Base-by-base conservation (phyloP, 345 rosid genomes). In the Syzygium jambos region DNA sequence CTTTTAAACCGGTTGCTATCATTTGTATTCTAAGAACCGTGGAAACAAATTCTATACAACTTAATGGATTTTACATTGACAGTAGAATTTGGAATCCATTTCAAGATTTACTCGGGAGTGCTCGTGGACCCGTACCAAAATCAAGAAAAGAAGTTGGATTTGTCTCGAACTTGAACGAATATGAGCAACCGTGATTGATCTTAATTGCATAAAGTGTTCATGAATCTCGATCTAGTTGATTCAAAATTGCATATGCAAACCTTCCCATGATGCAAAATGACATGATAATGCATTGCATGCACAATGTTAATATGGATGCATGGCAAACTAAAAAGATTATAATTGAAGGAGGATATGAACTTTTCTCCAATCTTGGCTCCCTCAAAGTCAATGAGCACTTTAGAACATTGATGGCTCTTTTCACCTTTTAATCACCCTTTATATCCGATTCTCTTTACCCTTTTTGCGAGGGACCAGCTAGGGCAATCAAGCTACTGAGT, bases 381-480 rank as follows among this genome's bases (percentile, higher is more conserved):
- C 49, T 38, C 82, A 73, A 38, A 73, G 82, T 73, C 82, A 73
- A 73, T 21, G 82, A 19, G 82, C 82, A 73, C 82, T 73, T 73
- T 21, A 3, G 27, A 38, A 49, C 13, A 21, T 19, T 38, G 82
- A 73, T 19, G 27, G 82, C 38, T 73, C 82, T 73, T 38, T 73
- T 38, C 3, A 38, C 82, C 49, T 73, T 73, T 73, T 38, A 19
- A 73, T 17, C 49, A 2, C 80, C 46, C 82, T 73, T 73, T 19
- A 38, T 38, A 73, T 73, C 82, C 82, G 80, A 73, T 38, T 73
- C 82, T 38, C 82, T 73, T 34, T 38, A 34, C 49, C 27, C 19
- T 73, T 73, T 73, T 21, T 3, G 49, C 49, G 25, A 19, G 82
- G 82, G 82, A 11, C 49, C 82, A 10, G 46, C 11, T 38, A 17